Base-by-base conservation (phyloP, 2,329 filamentous ascomycete genomes). In the Hypocrella siamensis region DNA sequence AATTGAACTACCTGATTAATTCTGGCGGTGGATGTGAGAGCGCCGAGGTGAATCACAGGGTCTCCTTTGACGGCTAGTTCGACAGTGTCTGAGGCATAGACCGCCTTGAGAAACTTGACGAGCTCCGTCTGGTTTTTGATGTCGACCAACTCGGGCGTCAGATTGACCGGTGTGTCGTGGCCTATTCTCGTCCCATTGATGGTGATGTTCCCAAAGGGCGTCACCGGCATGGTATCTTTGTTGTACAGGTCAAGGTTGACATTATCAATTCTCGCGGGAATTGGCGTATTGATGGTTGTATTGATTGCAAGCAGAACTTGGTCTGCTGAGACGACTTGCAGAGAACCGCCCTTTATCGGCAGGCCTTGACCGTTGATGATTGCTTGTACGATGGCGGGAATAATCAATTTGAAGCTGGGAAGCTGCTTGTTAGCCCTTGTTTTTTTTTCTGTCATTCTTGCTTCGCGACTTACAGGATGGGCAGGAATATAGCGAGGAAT, bases 351-450 rank as follows among this genome's bases (percentile, higher is more conserved):
- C 1, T 44, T 35, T 9, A 67, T 43, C 1, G 57, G 53, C 9
- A 67, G 44, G 6, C 48, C 40, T 17, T 62, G 57, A 15, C 51
- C 40, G 18, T 58, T 50, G 34, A 67, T 52, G 15, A 65, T 57
- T 18, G 46, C 41, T 37, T 63, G 60, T 2, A 61, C 54, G 19
- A 65, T 55, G n/a, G 53, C 54, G 2, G 62, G 63, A 18, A 66
- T 51, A 6, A 60, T 57, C 14, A 63, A 51, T 15, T 53, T 46
- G 46, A 66, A 66, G 19, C 63, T 65, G 17, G 17, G 17, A 15
- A 5, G 10, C 9, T n/a, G n/a, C n/a, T n/a, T n/a, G n/a, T n/a
- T n/a, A n/a, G n/a, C n/a, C n/a, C n/a, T n/a, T n/a, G n/a, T n/a
- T n/a, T n/a, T n/a, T n/a, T n/a, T n/a, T n/a, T n/a, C n/a, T n/a